These are phyloP conservation scores for Jaminaea rosea DNA, from an alignment of 1,284 basidiomycete genomes.

Conservation along the genomic window DNA sequence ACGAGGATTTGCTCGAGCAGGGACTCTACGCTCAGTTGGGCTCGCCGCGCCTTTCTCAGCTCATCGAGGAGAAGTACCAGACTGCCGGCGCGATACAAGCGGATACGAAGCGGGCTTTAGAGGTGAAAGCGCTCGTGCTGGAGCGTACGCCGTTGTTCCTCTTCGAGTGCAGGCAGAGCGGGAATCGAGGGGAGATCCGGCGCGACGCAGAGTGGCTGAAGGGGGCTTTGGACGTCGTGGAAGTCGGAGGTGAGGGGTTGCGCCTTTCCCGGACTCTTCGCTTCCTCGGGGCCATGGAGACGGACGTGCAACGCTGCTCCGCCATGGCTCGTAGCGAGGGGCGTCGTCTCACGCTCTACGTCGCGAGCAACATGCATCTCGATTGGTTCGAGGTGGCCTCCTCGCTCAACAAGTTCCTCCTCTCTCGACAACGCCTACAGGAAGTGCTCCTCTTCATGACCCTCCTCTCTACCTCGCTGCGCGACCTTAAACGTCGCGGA, in stretches of 20 bases:
- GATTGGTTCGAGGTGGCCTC: slow-evolving; percentile 71
- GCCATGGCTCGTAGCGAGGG: slow-evolving; percentile 47
- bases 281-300: slow-evolving; percentile 22
- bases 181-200: slow-evolving; percentile 56
- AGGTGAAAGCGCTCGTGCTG: slow-evolving; percentile 54
- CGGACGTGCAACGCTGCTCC: slow-evolving; percentile 37
- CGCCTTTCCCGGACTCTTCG: slow-evolving; percentile 31
- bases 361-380: slow-evolving; percentile 64
- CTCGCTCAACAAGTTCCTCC: slow-evolving; percentile 34
- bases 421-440: slow-evolving; percentile 37
- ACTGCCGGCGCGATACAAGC: slow-evolving; percentile 49
- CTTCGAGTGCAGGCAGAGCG: slow-evolving; percentile 67
- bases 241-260: slow-evolving; percentile 37
- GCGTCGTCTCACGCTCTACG: slow-evolving; percentile 62
- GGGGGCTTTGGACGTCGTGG: slow-evolving; percentile 54
- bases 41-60: slow-evolving; percentile 60
- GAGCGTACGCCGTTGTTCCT: slow-evolving; percentile 85
- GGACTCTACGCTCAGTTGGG: slow-evolving; percentile 49
- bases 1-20: slow-evolving; percentile 71
- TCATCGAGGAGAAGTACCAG: slow-evolving; percentile 69
- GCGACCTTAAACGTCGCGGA: slow-evolving; percentile 72
- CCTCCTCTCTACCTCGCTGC: slow-evolving; percentile 78
- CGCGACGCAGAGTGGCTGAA: slow-evolving; percentile 65
- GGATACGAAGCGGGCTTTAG: slow-evolving; percentile 29
- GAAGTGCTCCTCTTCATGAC: slow-evolving; percentile 70